These are phyloP conservation scores for Eimeria nieschulzi DNA, from an alignment of 169 alveolate genomes.

Conservation along the genomic window DNA sequence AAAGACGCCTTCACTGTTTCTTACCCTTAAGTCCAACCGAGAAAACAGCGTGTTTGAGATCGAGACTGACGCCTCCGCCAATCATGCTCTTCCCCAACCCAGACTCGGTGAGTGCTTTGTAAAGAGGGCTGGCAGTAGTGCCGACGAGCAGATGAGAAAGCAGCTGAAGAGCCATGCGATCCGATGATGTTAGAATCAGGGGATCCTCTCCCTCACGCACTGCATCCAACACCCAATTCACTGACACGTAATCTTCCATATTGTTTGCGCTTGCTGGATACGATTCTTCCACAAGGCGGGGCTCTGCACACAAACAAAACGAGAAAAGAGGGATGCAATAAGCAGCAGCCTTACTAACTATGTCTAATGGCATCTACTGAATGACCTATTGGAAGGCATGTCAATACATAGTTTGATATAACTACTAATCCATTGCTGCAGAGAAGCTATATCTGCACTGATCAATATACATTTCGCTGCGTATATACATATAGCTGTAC, in stretches of 20 bases:
- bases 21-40: constrained; percentile 76
- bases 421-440: no score
- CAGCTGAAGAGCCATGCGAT: neutral
- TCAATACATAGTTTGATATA: no score
- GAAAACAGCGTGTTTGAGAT: constrained; percentile 52
- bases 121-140: constrained; percentile 58
- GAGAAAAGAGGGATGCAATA: no score
- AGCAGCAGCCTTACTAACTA: no score
- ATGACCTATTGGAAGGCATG: no score
- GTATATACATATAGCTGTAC: neutral
- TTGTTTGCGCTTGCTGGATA: constrained; percentile 35
- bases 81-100: constrained; percentile 52
- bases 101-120: constrained; percentile 43
- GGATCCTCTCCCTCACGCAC: neutral
- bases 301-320: constrained; percentile 14
- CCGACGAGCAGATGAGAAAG: constrained; percentile 66
- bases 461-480: no score
- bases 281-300: neutral
- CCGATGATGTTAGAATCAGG: neutral
- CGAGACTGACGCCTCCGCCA: constrained; percentile 41
- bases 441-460: no score
- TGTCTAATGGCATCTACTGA: neutral
- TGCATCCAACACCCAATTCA: constrained; percentile 61
- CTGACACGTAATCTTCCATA: constrained; percentile 64
- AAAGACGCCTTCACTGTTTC: neutral